phyloP scores from a whole-genome alignment of 108 stramenopile genomes.

The Parietichytrium sp. region DNA sequence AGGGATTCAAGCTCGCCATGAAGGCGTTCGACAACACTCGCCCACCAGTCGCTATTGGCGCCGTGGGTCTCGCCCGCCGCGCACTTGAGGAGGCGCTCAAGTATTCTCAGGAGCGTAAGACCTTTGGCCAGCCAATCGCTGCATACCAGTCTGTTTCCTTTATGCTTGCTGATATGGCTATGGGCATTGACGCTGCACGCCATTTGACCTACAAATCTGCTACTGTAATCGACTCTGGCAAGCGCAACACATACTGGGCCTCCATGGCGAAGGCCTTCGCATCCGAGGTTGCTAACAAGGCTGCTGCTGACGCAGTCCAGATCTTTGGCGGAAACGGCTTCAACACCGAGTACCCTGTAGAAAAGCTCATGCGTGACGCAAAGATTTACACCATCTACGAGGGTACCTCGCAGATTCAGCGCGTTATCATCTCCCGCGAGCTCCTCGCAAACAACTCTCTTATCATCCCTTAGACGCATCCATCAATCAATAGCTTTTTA shows the following conservation, averaged over 20 bases:
- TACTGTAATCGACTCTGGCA: conserved; percentile 38
- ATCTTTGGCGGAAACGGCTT: conserved; percentile 51
- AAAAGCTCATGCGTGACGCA: conserved; percentile 52
- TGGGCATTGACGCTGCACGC: conserved; percentile 46
- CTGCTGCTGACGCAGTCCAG: conserved; percentile 48
- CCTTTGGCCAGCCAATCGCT: conserved; percentile 46
- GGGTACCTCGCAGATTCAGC: conserved; percentile 54
- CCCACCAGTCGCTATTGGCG: conserved; percentile 49
- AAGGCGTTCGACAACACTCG: conserved; percentile 50
- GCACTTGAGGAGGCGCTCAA: conserved; percentile 48
- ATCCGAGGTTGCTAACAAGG: conserved; percentile 44
- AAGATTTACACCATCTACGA: conserved; percentile 53
- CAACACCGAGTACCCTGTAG: conserved; percentile 54
- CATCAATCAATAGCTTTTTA: not conserved
- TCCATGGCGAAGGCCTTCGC: conserved; percentile 55
- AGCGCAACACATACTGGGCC: conserved; percentile 48
- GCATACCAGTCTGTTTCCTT: conserved; percentile 48
- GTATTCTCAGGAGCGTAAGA: conserved; percentile 49
- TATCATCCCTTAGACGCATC: not conserved
- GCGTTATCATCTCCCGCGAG: conserved; percentile 47
- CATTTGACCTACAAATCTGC: conserved; percentile 49
- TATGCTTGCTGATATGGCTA: conserved; percentile 52
- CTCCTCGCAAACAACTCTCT: conserved; percentile 16
- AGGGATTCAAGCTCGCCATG: conserved; percentile 54
- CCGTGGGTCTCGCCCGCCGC: conserved; percentile 50